These are phyloP conservation scores for Mentha longifolia DNA, from an alignment of 257 asterid species.

Conservation along the genomic window DNA sequence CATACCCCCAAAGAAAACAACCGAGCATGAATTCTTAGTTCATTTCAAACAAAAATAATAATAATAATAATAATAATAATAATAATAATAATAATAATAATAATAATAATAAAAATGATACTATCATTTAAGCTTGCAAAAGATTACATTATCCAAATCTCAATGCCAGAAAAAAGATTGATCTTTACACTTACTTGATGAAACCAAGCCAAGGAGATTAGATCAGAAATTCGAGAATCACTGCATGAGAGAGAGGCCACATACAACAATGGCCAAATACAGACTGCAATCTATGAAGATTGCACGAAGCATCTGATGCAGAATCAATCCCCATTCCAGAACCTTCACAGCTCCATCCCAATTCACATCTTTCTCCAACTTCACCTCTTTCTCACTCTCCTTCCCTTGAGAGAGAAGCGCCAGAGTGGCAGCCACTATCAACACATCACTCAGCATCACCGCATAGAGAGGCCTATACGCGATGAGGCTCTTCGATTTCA, in stretches of 20 bases:
- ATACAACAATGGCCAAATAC: conserved; percentile 58
- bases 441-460: conserved; percentile 52
- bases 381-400: conserved; percentile 24
- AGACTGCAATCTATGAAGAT: conserved; percentile 73
- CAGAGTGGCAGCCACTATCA: conserved; percentile 53
- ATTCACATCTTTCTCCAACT: conserved; percentile 26
- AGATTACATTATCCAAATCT: not conserved
- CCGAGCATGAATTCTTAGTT: too few relatives aligned
- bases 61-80: too few relatives aligned
- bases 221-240: conserved; percentile 2
- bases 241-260: conserved; percentile 59
- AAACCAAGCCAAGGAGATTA: not conserved
- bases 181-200: conserved; percentile 7
- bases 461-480: conserved; percentile 73
- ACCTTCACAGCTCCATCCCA: conserved; percentile 63
- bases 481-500: conserved; percentile 62
- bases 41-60: too few relatives aligned
- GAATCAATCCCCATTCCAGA: conserved; percentile 66
- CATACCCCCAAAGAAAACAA: too few relatives aligned
- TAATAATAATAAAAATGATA: too few relatives aligned
- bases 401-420: conserved; percentile 35
- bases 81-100: too few relatives aligned
- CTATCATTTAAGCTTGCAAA: too few relatives aligned
- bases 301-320: conserved; percentile 65
- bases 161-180: not conserved